Conservation (phyloP, 1,139 yeast species). For the Cylindricascospora bacillispora region DNA sequence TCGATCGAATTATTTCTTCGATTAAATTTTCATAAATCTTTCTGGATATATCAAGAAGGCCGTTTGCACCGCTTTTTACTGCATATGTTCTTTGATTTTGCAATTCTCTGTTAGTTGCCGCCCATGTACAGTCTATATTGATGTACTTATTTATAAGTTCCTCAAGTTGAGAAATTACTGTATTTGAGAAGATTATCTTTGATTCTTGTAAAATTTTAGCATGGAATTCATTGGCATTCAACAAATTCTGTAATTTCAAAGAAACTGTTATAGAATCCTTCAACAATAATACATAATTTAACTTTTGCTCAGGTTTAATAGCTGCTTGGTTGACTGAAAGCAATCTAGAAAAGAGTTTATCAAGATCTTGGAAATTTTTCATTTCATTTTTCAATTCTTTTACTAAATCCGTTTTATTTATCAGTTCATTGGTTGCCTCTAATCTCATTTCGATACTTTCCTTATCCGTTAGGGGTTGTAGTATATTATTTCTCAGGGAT, state of each 20-base stretch:
- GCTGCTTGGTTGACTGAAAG: constrained; percentile 17
- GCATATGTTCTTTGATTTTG: constrained; percentile 36
- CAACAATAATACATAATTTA: constrained; percentile 30
- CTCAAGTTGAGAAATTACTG: not conserved
- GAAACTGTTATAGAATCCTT: constrained; percentile 26
- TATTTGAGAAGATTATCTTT: too few relatives aligned
- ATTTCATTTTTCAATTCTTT: constrained; percentile 18
- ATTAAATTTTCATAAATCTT: constrained; percentile 29
- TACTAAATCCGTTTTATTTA: constrained; percentile 12
- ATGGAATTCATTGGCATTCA: not conserved
- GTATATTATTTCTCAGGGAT: constrained; percentile 28
- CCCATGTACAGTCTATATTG: constrained; percentile 34
- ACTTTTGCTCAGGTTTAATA: constrained; percentile 25
- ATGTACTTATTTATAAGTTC: constrained; percentile 11
- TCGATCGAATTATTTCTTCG: constrained; percentile 27
- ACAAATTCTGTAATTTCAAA: not conserved
- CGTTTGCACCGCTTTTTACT: constrained; percentile 33
- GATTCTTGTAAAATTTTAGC: not conserved
- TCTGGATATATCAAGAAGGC: constrained; percentile 35
- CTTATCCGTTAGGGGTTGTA: constrained; percentile 34
- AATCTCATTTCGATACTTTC: constrained; percentile 27
- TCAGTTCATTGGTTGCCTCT: constrained; percentile 28
- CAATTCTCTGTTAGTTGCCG: constrained; percentile 28
- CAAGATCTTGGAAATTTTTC: constrained; percentile 28
- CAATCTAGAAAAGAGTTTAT: constrained; percentile 26